Base-by-base conservation (phyloP, 1,284 basidiomycete genomes). In the Microbotryum scabiosae region DNA sequence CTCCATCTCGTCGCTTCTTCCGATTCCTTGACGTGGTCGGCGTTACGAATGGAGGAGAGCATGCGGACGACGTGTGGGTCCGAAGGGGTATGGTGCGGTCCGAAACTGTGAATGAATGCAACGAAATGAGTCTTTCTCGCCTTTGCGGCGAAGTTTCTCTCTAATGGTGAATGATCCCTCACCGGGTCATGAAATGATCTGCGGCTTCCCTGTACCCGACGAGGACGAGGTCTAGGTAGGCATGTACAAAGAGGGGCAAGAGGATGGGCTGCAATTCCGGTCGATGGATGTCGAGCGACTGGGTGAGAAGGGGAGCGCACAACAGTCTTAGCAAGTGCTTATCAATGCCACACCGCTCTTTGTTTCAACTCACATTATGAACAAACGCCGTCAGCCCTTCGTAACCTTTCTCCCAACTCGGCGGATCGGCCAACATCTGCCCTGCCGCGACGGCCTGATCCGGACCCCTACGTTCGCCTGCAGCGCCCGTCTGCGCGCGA, bases 171-270 rank as follows among this genome's bases (percentile, higher is more conserved):
- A 23, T 4, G 50, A 26, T 20, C 12, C 18, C 61, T 32, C 26
- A 65, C 62, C 60, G 63, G 10, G 45, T 49, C 49, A 63, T 57
- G 50, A 66, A 67, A 21, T 65, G 63, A 44, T 70, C 69, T 9
- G 70, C 70, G 66, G 91, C 88, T 69, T 90, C 87, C 69, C 88
- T 86, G 75, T 89, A 90, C 5, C 90, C 91, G 64, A 87, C 85
- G 71, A 92, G 85, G 57, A 97, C 85, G 53, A 99, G 81, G 74
- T 97, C 93, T 43, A 99, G 81, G 76, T 94, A 97, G 72, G 96
- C 96, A 76, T 99, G 92, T 48, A 89, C 90, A 74, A 97, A 98
- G 64, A 99, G 87, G 5, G 96, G 96, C 72, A 93, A 93, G 20
- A 97, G 78, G 43, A 98, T 85, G 44, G 91, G 90, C 64, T 88